Conservation (phyloP, 108 stramenopile species). For the Discostella pseudostelligera region DNA sequence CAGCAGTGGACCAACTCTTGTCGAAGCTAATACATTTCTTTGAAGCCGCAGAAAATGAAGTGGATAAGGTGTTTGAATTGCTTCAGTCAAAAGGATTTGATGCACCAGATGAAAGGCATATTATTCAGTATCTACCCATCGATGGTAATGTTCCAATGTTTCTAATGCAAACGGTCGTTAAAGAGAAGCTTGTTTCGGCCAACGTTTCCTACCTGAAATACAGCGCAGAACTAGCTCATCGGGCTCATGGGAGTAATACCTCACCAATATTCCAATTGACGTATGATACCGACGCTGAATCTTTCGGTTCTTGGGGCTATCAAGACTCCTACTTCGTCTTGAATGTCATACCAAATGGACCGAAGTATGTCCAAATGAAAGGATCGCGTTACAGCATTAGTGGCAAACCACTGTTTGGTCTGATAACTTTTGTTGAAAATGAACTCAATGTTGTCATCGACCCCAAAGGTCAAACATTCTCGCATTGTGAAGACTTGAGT, state of each 20-base stretch:
- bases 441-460: slow-evolving; percentile 66
- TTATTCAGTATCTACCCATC: slow-evolving; percentile 50
- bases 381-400: slow-evolving; percentile 67
- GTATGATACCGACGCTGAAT: slow-evolving; percentile 45
- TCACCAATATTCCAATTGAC: slow-evolving; percentile 15
- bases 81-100: slow-evolving; percentile 59
- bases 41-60: slow-evolving; percentile 53
- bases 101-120: slow-evolving; percentile 48
- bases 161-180: slow-evolving; percentile 53
- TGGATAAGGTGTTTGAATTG: slow-evolving; percentile 31
- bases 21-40: slow-evolving; percentile 43
- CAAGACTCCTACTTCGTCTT: slow-evolving; percentile 73
- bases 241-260: neutral
- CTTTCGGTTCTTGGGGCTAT: slow-evolving; percentile 87
- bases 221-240: neutral
- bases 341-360: slow-evolving; percentile 41
- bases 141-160: slow-evolving; percentile 43
- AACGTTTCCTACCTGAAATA: neutral
- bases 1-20: slow-evolving; percentile 21
- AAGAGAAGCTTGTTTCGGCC: slow-evolving; percentile 19
- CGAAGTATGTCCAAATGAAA: slow-evolving; percentile 66
- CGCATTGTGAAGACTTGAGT: neutral
- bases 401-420: slow-evolving; percentile 52
- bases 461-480: slow-evolving; percentile 40
- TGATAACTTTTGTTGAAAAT: slow-evolving; percentile 77